phyloP scores from a whole-genome alignment of 2,329 filamentous ascomycete species.

The Aspergillus sp. region DNA sequence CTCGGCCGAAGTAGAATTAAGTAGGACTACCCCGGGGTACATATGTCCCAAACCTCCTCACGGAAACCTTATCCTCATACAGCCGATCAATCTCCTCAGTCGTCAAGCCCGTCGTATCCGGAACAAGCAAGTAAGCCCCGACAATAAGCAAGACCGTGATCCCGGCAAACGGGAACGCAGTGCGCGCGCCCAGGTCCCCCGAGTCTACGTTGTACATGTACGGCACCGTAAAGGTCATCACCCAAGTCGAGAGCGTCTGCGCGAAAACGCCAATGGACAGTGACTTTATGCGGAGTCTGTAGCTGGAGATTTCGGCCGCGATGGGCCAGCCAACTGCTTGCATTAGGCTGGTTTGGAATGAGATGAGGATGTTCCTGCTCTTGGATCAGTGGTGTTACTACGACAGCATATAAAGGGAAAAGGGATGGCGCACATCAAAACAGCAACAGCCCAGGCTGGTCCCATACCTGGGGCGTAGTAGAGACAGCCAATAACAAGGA shows the following conservation, averaged over 20 bases:
- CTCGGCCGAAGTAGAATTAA: too few relatives aligned
- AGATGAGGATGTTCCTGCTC: slow-evolving; percentile 2
- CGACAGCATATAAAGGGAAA: background rate
- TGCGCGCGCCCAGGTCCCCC: background rate
- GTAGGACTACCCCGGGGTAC: background rate
- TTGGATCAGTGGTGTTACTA: background rate
- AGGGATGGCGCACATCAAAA: slow-evolving; percentile 13
- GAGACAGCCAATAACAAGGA: slow-evolving; percentile 14
- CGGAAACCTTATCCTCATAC: slow-evolving; percentile 6
- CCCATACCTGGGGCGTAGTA: slow-evolving; percentile 12
- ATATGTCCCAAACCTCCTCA: background rate
- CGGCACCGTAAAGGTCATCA: background rate
- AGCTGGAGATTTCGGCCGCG: slow-evolving; percentile 2
- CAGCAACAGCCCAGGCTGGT: slow-evolving; percentile 14
- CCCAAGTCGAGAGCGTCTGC: slow-evolving; percentile 1
- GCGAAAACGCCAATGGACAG: slow-evolving; percentile 3
- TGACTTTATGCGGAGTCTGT: background rate
- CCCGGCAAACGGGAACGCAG: slow-evolving; percentile 1
- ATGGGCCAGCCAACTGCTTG: slow-evolving; percentile 7
- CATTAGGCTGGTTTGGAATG: slow-evolving; percentile 4
- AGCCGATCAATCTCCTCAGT: slow-evolving; percentile 4
- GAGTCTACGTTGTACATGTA: slow-evolving; percentile 6
- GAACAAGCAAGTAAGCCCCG: background rate
- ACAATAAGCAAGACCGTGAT: background rate
- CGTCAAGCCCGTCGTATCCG: background rate